Conservation (phyloP, 1,139 yeast species). For the Scheffersomyces titani region DNA sequence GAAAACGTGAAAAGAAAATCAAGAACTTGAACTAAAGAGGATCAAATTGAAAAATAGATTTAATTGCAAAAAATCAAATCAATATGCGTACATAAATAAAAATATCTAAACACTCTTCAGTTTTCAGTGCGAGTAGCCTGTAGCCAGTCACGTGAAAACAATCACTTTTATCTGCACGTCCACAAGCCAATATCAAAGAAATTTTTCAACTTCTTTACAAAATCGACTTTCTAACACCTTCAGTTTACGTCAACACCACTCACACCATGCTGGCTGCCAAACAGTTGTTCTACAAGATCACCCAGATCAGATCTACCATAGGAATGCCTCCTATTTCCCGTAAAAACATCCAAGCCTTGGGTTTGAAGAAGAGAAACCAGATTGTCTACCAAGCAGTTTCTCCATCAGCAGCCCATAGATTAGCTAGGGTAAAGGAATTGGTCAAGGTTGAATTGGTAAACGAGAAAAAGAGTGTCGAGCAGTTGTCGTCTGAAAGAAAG, state of each 20-base stretch:
- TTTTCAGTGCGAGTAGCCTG: neutral
- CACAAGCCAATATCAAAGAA: neutral
- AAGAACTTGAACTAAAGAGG: neutral
- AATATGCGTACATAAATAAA: no score
- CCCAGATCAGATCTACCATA: slow-evolving; percentile 78
- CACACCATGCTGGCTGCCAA: slow-evolving; percentile 15
- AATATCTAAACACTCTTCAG: neutral
- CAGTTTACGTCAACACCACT: neutral
- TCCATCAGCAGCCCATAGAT: slow-evolving; percentile 82
- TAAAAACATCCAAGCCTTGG: slow-evolving; percentile 69
- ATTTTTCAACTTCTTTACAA: neutral
- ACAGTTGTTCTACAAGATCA: slow-evolving; percentile 53
- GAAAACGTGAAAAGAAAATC: no score
- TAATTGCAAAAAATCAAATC: neutral
- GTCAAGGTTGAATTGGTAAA: slow-evolving; percentile 82
- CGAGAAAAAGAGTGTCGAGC: slow-evolving; percentile 44
- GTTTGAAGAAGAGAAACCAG: slow-evolving; percentile 73
- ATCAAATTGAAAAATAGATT: neutral
- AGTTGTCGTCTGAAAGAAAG: slow-evolving; percentile 60
- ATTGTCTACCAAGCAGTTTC: slow-evolving; percentile 72
- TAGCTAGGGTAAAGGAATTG: slow-evolving; percentile 81
- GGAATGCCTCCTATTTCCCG: slow-evolving; percentile 76
- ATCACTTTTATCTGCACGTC: neutral
- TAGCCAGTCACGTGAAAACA: no score
- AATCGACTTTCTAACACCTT: neutral